Evolutionary conservation across 139 green algal species (phyloP).

Genomic region (Astrephomene gubernaculifera): DNA sequence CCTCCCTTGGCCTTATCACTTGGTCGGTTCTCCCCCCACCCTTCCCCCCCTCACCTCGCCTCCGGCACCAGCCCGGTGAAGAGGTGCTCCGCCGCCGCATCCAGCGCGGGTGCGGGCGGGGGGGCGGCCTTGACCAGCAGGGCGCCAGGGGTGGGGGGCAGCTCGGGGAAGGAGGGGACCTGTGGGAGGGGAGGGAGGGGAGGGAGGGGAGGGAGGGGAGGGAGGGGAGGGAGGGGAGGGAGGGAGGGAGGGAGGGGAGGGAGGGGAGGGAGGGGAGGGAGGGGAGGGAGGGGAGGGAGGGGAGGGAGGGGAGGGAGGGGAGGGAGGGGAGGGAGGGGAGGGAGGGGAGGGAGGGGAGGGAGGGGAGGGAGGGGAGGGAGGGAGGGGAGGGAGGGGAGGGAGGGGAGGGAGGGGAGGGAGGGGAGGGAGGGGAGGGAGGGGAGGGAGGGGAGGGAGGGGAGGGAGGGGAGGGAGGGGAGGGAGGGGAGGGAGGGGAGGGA

Average conservation of each 20-base stretch:
- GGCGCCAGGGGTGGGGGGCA: constrained; percentile 67
- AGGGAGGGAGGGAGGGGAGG: neutral
- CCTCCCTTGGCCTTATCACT: neutral
- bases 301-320: neutral
- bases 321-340: neutral
- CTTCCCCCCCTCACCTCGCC: constrained; percentile 60
- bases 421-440: neutral
- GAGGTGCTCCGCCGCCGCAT: constrained; percentile 61
- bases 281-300: neutral
- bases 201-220: neutral
- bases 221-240: neutral
- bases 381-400: neutral
- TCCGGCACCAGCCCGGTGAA: constrained; percentile 85
- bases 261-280: constrained; percentile 18
- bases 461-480: constrained; percentile 60
- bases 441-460: constrained; percentile 42
- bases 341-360: constrained; percentile 65
- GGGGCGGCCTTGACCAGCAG: constrained; percentile 71
- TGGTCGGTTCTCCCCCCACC: neutral
- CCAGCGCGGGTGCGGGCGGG: constrained; percentile 37
- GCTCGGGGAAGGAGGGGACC: constrained; percentile 51
- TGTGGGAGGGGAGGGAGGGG: neutral
- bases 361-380: constrained; percentile 41
- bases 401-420: neutral
- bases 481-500: constrained; percentile 8